Evolutionary conservation across 306 rosid genomes (phyloP), one percentile per base, ranked within the genome.

Genomic region (Luffa acutangula): DNA sequence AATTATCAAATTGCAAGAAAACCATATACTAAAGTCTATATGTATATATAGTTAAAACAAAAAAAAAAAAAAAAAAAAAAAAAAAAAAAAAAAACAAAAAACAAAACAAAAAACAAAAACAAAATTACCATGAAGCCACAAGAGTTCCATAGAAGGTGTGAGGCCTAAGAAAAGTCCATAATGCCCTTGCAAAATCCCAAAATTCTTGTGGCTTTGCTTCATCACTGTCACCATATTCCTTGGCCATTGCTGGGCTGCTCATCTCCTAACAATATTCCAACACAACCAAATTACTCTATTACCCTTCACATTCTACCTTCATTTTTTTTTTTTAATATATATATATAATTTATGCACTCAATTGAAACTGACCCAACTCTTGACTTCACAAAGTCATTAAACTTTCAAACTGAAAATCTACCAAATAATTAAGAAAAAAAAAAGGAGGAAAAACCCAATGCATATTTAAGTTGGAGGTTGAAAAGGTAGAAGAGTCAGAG

Each of bases 161-260:
- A 45, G 98, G 97, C 87, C 98, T 89, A 70, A 94, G 87, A 87
- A 94, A 92, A 86, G 96, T 91, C 98, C 98, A 94, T 79, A 89
- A 94, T 31, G 97, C 93, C 87, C 91, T 93, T 84, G 84, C 90
- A 79, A 94, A 88, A 64, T 85, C 90, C 39, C 86, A 84, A 80
- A 89, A 18, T 72, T 48, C 14, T 14, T 1, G 57, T 12, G 42
- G 3, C 17, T 48, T 13, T 48, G 21, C 6, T 25, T 46, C 59
- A 5, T 72, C 59, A 0, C 42, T 4, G 6, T 13, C 58, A 10
- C 75, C 31, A 39, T 18, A 1, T 9, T 21, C 76, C 9, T 43
- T 45, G 4, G 18, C 53, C 5, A 9, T 43, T 48, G 77, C 41
- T 48, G 48, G 58, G 77, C 43, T 72, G 41, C 77, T 72, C 21